Percentiles rank a stretch among this genome's conserved stretches.
These are phyloP conservation scores for Pyracantha coccinea DNA, from an alignment of 331 rosid species.

Conservation along the genomic window DNA sequence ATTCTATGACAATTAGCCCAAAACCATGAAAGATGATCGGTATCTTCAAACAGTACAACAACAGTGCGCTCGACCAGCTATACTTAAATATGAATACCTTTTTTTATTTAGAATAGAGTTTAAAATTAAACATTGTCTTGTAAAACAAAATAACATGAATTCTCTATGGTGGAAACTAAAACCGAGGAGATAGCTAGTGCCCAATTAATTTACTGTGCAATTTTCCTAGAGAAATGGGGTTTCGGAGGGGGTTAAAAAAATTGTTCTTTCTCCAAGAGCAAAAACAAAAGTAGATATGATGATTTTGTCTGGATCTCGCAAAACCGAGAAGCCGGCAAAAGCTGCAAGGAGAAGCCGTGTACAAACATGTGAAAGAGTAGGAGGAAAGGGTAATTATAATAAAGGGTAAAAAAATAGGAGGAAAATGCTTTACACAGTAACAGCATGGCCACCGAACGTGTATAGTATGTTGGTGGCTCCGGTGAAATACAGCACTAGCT, in stretches of 20 bases:
- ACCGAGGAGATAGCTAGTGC: not conserved
- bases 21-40: no score
- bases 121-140: no score
- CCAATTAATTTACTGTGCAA: slow-evolving; percentile 8
- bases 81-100: no score
- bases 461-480: slow-evolving; percentile 96
- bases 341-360: slow-evolving; percentile 41
- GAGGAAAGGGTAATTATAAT: not conserved
- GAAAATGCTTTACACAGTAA: slow-evolving; percentile 71
- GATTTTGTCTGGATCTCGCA: slow-evolving; percentile 32
- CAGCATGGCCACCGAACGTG: slow-evolving; percentile 99
- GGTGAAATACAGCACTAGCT: slow-evolving; percentile 82
- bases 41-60: no score
- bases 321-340: slow-evolving; percentile 42
- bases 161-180: not conserved
- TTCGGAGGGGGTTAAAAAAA: not conserved
- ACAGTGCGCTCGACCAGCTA: no score
- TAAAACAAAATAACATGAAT: not conserved
- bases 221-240: not conserved
- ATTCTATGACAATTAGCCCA: not conserved
- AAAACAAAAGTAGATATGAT: slow-evolving; percentile 23
- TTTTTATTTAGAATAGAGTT: no score
- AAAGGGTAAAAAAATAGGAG: not conserved
- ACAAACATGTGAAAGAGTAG: slow-evolving; percentile 2
- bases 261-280: slow-evolving; percentile 15